Evolutionary conservation across 31 red algal genomes (phyloP).

Genomic region (Asparagopsis taxiformis): DNA sequence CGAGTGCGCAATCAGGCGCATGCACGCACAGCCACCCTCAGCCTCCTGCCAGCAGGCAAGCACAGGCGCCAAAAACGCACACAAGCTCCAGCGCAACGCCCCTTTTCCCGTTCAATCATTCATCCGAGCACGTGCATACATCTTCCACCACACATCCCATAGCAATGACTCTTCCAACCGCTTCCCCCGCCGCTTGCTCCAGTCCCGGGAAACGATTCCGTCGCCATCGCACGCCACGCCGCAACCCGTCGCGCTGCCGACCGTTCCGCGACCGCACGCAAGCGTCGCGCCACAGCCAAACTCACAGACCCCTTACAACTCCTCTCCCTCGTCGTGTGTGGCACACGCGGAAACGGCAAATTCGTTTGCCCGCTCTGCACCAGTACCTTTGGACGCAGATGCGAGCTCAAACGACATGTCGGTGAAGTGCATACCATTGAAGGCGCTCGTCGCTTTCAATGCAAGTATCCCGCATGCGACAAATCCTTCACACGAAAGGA

Average conservation of each 20-base stretch:
- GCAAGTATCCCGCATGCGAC: constrained; percentile 1
- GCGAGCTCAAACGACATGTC: constrained; percentile 18
- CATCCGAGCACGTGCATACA: neutral
- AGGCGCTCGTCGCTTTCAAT: constrained; percentile 16
- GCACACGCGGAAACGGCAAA: neutral
- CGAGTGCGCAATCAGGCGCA: too few species aligned
- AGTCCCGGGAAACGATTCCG: neutral
- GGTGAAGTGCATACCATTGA: constrained; percentile 11
- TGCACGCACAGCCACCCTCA: too few species aligned
- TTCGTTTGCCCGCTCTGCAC: constrained; percentile 7
- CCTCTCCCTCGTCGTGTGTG: constrained; percentile 4
- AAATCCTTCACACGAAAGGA: constrained; percentile 7
- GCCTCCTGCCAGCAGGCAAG: too few species aligned
- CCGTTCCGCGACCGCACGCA: neutral
- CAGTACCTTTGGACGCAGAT: constrained; percentile 13
- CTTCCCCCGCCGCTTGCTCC: too few species aligned
- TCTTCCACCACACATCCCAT: neutral
- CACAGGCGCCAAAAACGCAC: too few species aligned
- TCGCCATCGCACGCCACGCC: neutral
- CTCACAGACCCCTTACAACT: constrained; percentile 3
- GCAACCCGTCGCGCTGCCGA: neutral
- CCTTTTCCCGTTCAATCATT: neutral
- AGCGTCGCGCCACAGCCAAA: constrained; percentile 3
- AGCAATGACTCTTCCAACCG: neutral
- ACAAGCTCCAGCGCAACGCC: too few species aligned